These are phyloP conservation scores for Discostella stelligera DNA, from an alignment of 352 stramenopile genomes.

Conservation along the genomic window DNA sequence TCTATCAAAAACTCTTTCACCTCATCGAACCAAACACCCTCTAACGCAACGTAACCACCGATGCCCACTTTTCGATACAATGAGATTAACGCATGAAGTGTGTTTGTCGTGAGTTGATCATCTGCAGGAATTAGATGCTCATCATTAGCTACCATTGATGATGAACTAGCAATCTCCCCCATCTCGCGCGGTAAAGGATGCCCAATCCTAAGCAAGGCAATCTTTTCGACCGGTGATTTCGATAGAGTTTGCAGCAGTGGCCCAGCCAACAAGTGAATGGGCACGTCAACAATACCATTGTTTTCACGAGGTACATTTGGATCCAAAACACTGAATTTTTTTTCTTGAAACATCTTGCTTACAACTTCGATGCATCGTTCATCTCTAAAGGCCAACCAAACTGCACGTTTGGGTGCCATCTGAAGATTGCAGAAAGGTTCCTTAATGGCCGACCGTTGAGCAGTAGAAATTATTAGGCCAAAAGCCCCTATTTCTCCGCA, in stretches of 20 bases:
- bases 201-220: constrained; percentile 9
- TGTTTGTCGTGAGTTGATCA: constrained; percentile 4
- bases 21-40: not conserved
- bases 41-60: constrained; percentile 10
- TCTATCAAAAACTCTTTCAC: constrained; percentile 12
- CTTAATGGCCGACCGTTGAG: not conserved
- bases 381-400: constrained; percentile 17
- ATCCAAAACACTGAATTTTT: constrained; percentile 4
- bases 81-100: constrained; percentile 15
- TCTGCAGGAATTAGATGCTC: not conserved
- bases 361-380: constrained; percentile 9
- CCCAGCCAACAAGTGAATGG: constrained; percentile 7
- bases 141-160: not conserved
- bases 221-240: constrained; percentile 2
- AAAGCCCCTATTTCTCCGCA: not conserved
- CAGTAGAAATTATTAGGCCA: constrained; percentile 2
- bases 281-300: not conserved
- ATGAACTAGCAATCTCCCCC: not conserved
- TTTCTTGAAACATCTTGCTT: not conserved
- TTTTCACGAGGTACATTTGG: not conserved
- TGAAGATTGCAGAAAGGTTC: not conserved
- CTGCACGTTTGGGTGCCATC: constrained; percentile 4
- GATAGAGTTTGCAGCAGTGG: not conserved
- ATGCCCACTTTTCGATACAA: constrained; percentile 14
- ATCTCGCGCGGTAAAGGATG: not conserved